Evolutionary conservation across 2,329 filamentous ascomycete genomes (phyloP).

Genomic region (Ophiostoma australiae): DNA sequence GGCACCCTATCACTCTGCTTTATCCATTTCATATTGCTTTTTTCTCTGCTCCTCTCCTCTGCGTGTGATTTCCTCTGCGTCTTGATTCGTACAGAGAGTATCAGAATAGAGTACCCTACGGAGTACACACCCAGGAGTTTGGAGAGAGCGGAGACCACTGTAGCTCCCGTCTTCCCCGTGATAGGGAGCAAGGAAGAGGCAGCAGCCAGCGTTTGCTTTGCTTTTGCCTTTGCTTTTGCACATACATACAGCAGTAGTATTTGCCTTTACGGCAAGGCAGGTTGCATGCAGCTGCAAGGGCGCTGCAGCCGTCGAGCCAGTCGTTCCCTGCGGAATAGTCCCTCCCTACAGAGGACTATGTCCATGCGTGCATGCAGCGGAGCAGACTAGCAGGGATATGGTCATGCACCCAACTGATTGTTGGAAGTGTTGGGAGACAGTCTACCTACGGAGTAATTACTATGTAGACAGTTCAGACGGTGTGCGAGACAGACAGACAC

Average conservation of each 20-base stretch:
- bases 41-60: background rate
- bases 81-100: background rate
- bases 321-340: no score
- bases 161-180: constrained; percentile 16
- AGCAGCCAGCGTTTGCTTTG: background rate
- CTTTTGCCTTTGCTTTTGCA: no score
- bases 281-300: background rate
- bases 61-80: no score
- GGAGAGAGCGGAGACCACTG: constrained; percentile 1
- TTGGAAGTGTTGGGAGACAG: constrained; percentile 6
- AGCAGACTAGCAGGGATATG: background rate
- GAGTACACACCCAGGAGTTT: background rate
- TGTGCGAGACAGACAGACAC: no score
- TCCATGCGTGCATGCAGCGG: background rate
- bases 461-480: background rate
- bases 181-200: background rate
- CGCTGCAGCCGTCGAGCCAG: background rate
- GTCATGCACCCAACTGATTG: background rate
- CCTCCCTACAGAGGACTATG: background rate
- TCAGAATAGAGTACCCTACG: background rate
- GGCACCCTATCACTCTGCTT: background rate
- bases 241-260: no score
- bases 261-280: background rate
- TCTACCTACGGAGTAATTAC: background rate
- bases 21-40: background rate